Evolutionary conservation across 75 land plant species (phyloP), one percentile per base, ranked within the genome.

Genomic region (Picea sitchensis): DNA sequence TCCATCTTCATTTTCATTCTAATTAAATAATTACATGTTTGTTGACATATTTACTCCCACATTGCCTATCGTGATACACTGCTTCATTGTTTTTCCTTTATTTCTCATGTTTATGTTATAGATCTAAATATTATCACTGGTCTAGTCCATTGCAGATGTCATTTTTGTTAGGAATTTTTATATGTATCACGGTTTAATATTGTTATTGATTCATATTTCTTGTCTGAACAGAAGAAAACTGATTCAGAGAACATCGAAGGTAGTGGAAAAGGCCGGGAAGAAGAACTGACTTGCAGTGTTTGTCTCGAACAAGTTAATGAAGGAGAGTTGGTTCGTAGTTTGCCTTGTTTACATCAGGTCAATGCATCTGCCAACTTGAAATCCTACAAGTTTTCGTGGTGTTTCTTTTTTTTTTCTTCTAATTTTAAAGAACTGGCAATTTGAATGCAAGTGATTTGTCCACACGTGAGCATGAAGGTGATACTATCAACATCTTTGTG

Each of bases 271-370:
- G 67, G 60, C 14, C 69, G 88, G 18, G 89, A 90, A 20, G 94
- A 93, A 79, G 98, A 95, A 78, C 76, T 95, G 80, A 95, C 98
- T 32, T 93, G 98, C 84, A 95, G 88, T 79, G 88, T 95, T 80
- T 96, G 98, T 85, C 82, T 95, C 82, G 98, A 95, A 84, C 98
- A 95, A 87, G 98, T 95, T 36, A 79, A 44, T 62, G 85, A 79
- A 41, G 98, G 98, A 14, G 98, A 95, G 80, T 75, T 93, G 23
- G 79, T 95, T 31, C 89, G 98, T 2, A 95, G 86, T 83, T 85
- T 95, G 76, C 96, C 98, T 60, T 96, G 98, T 79, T 84, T 96
- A 68, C 98, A 96, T 80, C 98, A 96, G 93, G 98, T 95, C 9
- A 56, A 18, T 31, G 17, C 26, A 9, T 59, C 20, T 30, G 18